Conservation (phyloP, 805 yeast species). For the Phaffomyces opuntiae region DNA sequence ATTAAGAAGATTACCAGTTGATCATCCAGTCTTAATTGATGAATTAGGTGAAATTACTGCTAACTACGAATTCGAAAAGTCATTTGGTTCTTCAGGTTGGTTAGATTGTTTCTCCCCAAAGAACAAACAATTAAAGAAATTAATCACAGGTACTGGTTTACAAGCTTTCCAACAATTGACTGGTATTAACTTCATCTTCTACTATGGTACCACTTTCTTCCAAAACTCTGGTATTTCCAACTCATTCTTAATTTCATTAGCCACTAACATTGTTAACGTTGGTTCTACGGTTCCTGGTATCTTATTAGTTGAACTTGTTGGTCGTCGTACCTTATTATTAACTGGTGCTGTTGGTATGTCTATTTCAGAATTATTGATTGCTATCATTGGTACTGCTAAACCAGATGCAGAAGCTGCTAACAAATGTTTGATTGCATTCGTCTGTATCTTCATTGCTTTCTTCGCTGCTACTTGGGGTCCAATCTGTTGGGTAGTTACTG, state of each 20-base stretch:
- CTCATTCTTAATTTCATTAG: constrained; percentile 36
- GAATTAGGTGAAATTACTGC: constrained; percentile 44
- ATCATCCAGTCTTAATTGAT: constrained; percentile 37
- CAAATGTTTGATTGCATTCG: constrained; percentile 44
- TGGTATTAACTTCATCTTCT: constrained; percentile 67
- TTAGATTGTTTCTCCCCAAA: constrained; percentile 29
- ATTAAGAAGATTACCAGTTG: constrained; percentile 42
- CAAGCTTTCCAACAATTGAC: constrained; percentile 59
- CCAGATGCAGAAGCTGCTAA: constrained; percentile 29
- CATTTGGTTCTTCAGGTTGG: constrained; percentile 22
- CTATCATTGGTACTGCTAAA: constrained; percentile 30
- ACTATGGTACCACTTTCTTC: constrained; percentile 62
- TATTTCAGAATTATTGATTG: constrained; percentile 56
- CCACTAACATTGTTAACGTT: constrained; percentile 40
- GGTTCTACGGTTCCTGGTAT: constrained; percentile 50
- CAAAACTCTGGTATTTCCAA: constrained; percentile 42
- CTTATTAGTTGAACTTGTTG: constrained; percentile 46
- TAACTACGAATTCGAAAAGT: constrained; percentile 38
- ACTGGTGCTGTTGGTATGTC: constrained; percentile 60
- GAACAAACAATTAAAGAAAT: constrained; percentile 35
- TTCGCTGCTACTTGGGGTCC: constrained; percentile 88
- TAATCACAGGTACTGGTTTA: constrained; percentile 35
- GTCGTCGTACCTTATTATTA: constrained; percentile 58
- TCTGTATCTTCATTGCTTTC: constrained; percentile 58
- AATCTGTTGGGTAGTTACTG: constrained; percentile 59